Evolutionary conservation across 768 basidiomycete species (phyloP), one percentile per base, ranked within the genome.

Genomic region (Kwoniella heveanensis): DNA sequence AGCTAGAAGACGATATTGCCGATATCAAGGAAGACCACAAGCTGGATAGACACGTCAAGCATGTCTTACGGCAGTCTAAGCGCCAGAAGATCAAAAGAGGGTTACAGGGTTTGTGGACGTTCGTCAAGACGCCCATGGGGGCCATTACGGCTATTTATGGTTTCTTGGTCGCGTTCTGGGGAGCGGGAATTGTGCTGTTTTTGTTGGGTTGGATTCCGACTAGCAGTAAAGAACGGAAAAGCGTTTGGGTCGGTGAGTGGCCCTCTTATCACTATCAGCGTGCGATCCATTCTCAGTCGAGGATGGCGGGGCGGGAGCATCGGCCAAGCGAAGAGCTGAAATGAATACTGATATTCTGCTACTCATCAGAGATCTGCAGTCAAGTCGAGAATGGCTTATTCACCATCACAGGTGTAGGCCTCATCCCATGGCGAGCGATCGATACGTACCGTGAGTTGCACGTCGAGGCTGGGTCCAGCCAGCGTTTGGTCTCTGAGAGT

Each of bases 81-180:
- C 85, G 85, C 17, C 85, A 86, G 17, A 86, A 84, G 61, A 79
- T 84, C 58, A 83, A 84, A 60, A 84, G 88, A 19, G 86, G 85
- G 0, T 76, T 88, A 70, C 82, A 83, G 68, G 91, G 91, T 2
- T 81, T 92, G 2, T 90, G 90, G 89, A 84, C 88, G 1, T 93
- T 91, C 73, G 78, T 92, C 62, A 90, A 89, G 81, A 93, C 91
- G 57, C 91, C 88, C 12, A 84, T 90, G 80, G 89, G 90, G 84
- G 79, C 88, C 37, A 81, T 88, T 32, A 85, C 86, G 2, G 88
- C 85, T 7, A 85, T 92, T 10, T 92, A 91, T 79, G 90, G 89
- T 0, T 88, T 91, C 74, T 77, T 86, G 46, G 88, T 71, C 85
- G 91, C 88, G 0, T 92, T 93, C 71, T 93, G 90, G 91, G 91